Conservation (phyloP, 1,139 yeast genomes). For the Hemisphaericaspora subhashii region DNA sequence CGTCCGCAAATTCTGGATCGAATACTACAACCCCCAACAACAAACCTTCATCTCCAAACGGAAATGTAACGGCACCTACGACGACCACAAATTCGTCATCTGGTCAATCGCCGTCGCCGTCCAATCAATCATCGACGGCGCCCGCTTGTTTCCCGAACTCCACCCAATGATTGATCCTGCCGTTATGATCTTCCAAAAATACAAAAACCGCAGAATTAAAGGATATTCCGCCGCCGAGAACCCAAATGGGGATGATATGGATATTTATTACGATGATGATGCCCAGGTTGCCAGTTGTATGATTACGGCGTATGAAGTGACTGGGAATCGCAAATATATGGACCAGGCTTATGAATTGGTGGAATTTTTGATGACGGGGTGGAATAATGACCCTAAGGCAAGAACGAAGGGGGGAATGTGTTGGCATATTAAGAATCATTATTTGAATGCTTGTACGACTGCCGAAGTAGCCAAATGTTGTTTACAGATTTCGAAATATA, state of each 20-base stretch:
- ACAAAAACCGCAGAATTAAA: constrained; percentile 50
- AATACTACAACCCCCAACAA: constrained; percentile 45
- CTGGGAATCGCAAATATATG: constrained; percentile 53
- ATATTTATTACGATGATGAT: constrained; percentile 73
- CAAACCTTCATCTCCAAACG: constrained; percentile 45
- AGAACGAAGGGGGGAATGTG: constrained; percentile 57
- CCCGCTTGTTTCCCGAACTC: constrained; percentile 57
- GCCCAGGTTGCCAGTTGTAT: constrained; percentile 73
- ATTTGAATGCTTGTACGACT: constrained; percentile 66
- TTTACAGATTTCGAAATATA: constrained; percentile 55
- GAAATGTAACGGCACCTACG: constrained; percentile 51
- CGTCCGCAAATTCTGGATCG: constrained; percentile 45
- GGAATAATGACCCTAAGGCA: constrained; percentile 47
- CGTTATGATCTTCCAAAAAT: constrained; percentile 49
- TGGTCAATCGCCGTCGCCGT: constrained; percentile 72
- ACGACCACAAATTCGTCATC: constrained; percentile 56
- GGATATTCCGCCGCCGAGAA: constrained; percentile 64
- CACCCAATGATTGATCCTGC: constrained; percentile 60
- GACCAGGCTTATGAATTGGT: constrained; percentile 61
- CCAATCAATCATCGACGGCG: constrained; percentile 63
- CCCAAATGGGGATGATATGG: constrained; percentile 51
- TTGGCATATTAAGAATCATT: constrained; percentile 65
- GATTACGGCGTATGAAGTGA: constrained; percentile 68
- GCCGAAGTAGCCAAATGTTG: constrained; percentile 72
- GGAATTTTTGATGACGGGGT: constrained; percentile 66